Conservation (phyloP, 805 yeast genomes). For the Phaffomyces antillensis region DNA sequence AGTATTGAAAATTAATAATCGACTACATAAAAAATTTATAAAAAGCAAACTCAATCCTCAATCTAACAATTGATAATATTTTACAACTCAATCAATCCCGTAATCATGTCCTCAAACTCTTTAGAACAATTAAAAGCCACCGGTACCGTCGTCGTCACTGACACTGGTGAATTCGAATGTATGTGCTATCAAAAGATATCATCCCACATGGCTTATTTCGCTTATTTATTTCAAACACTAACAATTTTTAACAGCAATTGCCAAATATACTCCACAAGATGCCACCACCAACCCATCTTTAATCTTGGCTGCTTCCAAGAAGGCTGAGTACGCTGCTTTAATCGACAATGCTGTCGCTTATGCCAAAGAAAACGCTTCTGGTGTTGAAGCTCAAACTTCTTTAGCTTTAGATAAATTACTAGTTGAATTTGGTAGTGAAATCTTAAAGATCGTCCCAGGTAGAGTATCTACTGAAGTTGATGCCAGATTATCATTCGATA, state of each 20-base stretch:
- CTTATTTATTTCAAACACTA: background rate
- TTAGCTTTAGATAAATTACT: slow-evolving; percentile 86
- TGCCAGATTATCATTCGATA: slow-evolving; percentile 95
- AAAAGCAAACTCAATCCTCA: background rate
- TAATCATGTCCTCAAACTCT: slow-evolving; percentile 50
- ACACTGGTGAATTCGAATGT: slow-evolving; percentile 95
- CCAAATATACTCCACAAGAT: slow-evolving; percentile 97
- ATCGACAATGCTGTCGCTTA: slow-evolving; percentile 87
- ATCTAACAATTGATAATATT: too few relatives aligned
- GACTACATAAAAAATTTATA: slow-evolving; percentile 2
- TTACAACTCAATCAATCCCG: background rate
- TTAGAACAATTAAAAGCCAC: slow-evolving; percentile 90
- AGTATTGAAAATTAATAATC: background rate
- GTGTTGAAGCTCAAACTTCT: slow-evolving; percentile 62
- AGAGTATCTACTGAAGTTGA: slow-evolving; percentile 99
- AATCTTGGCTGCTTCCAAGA: slow-evolving; percentile 91
- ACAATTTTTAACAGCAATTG: slow-evolving; percentile 46
- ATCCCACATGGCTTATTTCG: background rate
- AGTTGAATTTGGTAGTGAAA: slow-evolving; percentile 94
- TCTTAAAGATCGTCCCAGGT: slow-evolving; percentile 93
- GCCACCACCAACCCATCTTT: slow-evolving; percentile 98
- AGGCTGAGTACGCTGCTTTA: slow-evolving; percentile 80
- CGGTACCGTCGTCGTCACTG: slow-evolving; percentile 96
- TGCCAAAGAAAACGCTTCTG: slow-evolving; percentile 59
- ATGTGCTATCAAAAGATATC: too few relatives aligned